A percentile compares a stretch with the other conserved stretches of the same genome.
These are phyloP conservation scores for Pseudogymnoascus verrucosus DNA, from an alignment of 2,329 filamentous ascomycete species.

Conservation along the genomic window DNA sequence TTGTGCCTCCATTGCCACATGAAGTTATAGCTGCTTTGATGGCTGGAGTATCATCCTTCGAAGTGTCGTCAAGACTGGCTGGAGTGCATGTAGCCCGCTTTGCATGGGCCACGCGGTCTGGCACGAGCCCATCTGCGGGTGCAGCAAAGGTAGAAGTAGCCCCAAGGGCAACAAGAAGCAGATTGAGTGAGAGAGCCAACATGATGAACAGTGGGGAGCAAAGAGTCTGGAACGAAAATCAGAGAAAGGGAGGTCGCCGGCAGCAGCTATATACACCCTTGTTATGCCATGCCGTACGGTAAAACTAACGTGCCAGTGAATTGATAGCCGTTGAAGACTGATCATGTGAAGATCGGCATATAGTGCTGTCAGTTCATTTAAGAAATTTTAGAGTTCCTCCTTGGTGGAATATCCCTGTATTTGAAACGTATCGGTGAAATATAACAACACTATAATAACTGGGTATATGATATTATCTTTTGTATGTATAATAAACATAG, in stretches of 20 bases:
- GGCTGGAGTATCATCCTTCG: constrained; percentile 36
- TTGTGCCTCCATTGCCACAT: constrained; percentile 35
- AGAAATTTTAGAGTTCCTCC: background rate
- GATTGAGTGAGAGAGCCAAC: background rate
- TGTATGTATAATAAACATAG: background rate
- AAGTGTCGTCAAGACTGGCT: constrained; percentile 15
- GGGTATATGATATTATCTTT: background rate
- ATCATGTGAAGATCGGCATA: background rate
- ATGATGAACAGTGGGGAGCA: background rate
- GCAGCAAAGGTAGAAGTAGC: background rate
- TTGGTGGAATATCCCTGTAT: background rate
- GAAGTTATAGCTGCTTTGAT: constrained; percentile 34
- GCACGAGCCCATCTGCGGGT: background rate
- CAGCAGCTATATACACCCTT: constrained; percentile 3
- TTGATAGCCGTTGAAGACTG: background rate
- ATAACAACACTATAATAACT: background rate
- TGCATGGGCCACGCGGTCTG: constrained; percentile 9
- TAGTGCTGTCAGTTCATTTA: background rate
- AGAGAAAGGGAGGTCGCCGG: background rate
- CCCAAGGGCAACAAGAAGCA: background rate
- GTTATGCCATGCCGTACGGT: background rate
- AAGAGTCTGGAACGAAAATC: background rate
- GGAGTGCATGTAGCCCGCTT: constrained; percentile 21
- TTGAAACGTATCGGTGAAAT: background rate
- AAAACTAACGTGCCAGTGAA: background rate